These are phyloP conservation scores for Vicia villosa DNA, from an alignment of 306 rosid genomes.

Conservation along the genomic window DNA sequence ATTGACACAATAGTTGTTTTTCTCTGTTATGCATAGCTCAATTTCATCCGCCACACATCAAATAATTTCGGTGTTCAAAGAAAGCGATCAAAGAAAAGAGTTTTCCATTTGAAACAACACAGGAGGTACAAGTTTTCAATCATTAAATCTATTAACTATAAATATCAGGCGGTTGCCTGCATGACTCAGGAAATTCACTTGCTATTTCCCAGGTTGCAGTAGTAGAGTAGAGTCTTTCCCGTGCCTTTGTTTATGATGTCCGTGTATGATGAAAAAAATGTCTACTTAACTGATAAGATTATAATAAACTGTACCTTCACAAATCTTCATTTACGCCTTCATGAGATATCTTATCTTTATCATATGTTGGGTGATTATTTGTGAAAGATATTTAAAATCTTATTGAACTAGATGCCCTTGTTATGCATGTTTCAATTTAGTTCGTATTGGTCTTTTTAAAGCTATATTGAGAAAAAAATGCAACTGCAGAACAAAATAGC, in stretches of 20 bases:
- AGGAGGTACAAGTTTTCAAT: slow-evolving; percentile 49
- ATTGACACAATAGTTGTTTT: slow-evolving; percentile 26
- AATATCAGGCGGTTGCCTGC: not conserved
- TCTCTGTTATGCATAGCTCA: slow-evolving; percentile 55
- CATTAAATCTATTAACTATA: not conserved
- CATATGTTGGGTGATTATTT: no score
- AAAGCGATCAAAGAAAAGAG: slow-evolving; percentile 53
- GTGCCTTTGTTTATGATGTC: not conserved
- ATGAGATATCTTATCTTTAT: not conserved
- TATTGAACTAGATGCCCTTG: not conserved
- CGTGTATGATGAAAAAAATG: slow-evolving; percentile 5
- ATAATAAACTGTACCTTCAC: not conserved
- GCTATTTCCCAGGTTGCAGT: slow-evolving; percentile 8
- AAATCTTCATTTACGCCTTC: not conserved
- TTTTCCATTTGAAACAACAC: slow-evolving; percentile 40
- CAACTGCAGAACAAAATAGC: no score
- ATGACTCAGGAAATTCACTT: slow-evolving; percentile 14
- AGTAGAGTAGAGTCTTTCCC: not conserved
- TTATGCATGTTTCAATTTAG: not conserved
- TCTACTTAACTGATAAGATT: slow-evolving; percentile 15
- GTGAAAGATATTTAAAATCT: not conserved
- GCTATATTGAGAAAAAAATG: not conserved
- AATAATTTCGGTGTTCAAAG: slow-evolving; percentile 47
- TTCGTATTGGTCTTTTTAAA: not conserved
- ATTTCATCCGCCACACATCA: slow-evolving; percentile 74